These are phyloP conservation scores for Naganishia albida DNA, from an alignment of 1,284 basidiomycete species.

Conservation along the genomic window DNA sequence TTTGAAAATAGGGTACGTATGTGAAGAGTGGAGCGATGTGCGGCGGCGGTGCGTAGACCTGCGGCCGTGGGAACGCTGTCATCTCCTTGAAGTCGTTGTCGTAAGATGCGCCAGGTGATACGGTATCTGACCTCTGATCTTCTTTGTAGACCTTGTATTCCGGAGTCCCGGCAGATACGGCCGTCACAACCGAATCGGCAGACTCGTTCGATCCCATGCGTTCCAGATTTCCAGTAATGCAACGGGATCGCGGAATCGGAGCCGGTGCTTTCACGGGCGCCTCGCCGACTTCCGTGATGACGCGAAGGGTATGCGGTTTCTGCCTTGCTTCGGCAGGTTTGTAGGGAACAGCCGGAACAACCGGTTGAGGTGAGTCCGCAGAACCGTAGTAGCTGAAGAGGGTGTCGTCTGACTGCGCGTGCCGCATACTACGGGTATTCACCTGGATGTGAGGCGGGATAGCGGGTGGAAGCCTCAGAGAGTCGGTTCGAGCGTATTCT, in stretches of 20 bases:
- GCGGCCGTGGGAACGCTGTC: background rate
- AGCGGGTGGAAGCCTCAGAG: background rate
- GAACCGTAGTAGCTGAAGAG: constrained; percentile 25
- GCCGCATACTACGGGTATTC: background rate
- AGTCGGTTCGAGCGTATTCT: background rate
- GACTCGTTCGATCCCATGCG: background rate
- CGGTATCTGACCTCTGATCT: background rate
- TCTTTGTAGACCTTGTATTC: background rate
- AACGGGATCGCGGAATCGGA: background rate
- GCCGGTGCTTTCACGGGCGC: background rate
- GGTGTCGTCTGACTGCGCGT: constrained; percentile 9
- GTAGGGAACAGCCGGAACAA: constrained; percentile 3
- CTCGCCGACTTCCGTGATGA: constrained; percentile 6
- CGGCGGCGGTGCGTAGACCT: constrained; percentile 40
- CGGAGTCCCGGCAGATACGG: background rate
- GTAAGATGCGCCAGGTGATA: background rate
- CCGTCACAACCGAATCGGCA: constrained; percentile 1
- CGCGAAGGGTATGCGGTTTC: constrained; percentile 4
- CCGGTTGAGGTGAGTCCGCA: constrained; percentile 11
- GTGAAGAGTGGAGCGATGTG: constrained; percentile 41
- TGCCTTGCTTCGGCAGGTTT: constrained; percentile 2
- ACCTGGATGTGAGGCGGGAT: background rate
- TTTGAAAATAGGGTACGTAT: constrained; percentile 40
- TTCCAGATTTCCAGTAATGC: constrained; percentile 10
- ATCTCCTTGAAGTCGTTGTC: constrained; percentile 1